Percentiles rank a stretch among this genome's conserved stretches.
These are phyloP conservation scores for Cutaneotrichosporon curvatum DNA, from an alignment of 1,284 basidiomycete species.

Conservation along the genomic window DNA sequence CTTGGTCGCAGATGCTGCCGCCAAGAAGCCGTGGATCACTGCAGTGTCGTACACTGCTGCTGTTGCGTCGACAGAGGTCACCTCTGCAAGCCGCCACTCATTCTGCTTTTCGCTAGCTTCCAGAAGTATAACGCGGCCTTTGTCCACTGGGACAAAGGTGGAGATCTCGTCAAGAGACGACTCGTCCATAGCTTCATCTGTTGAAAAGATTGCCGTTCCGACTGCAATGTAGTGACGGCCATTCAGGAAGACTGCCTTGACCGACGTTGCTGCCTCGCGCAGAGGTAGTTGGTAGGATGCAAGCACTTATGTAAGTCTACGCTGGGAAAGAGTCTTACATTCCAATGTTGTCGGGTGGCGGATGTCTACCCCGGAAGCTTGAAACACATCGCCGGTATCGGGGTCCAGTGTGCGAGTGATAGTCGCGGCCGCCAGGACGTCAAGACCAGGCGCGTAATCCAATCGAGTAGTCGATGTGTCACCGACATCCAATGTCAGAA, in stretches of 20 bases:
- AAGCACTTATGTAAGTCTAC: slow-evolving; percentile 20
- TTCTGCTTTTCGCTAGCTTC: slow-evolving; percentile 12
- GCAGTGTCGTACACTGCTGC: slow-evolving; percentile 8
- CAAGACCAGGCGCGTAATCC: slow-evolving; percentile 53
- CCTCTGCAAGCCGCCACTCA: slow-evolving; percentile 21
- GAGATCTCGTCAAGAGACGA: slow-evolving; percentile 19
- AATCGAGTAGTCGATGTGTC: slow-evolving; percentile 61
- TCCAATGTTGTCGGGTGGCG: slow-evolving; percentile 61
- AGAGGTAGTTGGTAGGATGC: slow-evolving; percentile 20
- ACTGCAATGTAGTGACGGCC: slow-evolving; percentile 35
- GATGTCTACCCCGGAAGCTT: slow-evolving; percentile 58
- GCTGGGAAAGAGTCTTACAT: slow-evolving; percentile 49
- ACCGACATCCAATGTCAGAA: slow-evolving; percentile 66
- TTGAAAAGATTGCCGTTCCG: slow-evolving; percentile 36
- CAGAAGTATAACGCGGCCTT: slow-evolving; percentile 36
- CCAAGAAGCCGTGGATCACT: slow-evolving; percentile 41
- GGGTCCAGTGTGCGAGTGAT: slow-evolving; percentile 52
- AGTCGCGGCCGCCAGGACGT: slow-evolving; percentile 60
- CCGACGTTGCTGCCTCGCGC: slow-evolving; percentile 29
- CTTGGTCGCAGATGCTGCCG: slow-evolving; percentile 66
- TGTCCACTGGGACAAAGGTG: slow-evolving; percentile 20
- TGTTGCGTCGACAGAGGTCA: slow-evolving; percentile 20
- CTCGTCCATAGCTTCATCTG: slow-evolving; percentile 27
- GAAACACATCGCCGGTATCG: slow-evolving; percentile 52
- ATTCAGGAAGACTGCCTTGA: slow-evolving; percentile 24